Evolutionary conservation across 2,329 filamentous ascomycete species (phyloP).

Genomic region (Diplodia sapinea): DNA sequence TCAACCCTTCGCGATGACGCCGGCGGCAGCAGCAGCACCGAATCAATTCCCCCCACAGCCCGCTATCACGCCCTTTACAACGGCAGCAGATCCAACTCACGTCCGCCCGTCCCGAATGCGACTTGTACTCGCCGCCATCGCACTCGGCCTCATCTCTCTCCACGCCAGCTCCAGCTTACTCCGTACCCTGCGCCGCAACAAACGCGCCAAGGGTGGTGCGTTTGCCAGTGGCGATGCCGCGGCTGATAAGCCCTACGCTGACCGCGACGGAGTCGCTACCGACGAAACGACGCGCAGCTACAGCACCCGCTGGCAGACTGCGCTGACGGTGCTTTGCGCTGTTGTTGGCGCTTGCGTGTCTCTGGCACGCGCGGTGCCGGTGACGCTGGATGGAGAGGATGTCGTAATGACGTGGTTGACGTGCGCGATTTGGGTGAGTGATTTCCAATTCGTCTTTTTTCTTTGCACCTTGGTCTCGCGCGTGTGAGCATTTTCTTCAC

Average conservation of each 20-base stretch:
- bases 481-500: background rate
- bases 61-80: background rate
- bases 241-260: slow-evolving; percentile 3
- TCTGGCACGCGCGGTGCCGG: background rate
- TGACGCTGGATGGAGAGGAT: background rate
- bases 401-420: slow-evolving; percentile 9
- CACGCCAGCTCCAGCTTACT: slow-evolving; percentile 21
- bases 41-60: background rate
- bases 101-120: background rate
- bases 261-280: slow-evolving; percentile 23
- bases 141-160: slow-evolving; percentile 13
- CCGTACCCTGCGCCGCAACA: slow-evolving; percentile 21
- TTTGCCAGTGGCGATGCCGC: background rate
- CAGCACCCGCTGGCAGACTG: slow-evolving; percentile 19
- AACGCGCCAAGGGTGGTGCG: slow-evolving; percentile 4
- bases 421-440: slow-evolving; percentile 20
- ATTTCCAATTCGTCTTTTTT: background rate
- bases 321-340: background rate
- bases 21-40: background rate
- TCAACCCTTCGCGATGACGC: slow-evolving; percentile 3
- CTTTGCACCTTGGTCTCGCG: background rate
- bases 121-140: slow-evolving; percentile 5
- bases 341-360: background rate
- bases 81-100: background rate
- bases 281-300: slow-evolving; percentile 15